Conservation (phyloP, 345 rosid species). For the Salix dunnii region DNA sequence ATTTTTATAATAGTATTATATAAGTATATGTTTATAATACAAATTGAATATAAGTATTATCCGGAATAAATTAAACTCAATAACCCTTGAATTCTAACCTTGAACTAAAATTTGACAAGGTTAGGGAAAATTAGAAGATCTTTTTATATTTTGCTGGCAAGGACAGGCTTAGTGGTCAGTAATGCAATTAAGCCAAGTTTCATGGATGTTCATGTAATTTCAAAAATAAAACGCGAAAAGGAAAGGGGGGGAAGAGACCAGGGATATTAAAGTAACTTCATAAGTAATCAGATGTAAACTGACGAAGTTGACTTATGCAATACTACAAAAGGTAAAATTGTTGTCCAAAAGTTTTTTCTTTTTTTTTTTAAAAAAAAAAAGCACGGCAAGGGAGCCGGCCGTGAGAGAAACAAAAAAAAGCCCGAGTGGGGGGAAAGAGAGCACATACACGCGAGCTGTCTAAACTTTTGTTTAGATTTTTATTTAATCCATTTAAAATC, state of each 20-base stretch:
- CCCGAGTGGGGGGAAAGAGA: not conserved
- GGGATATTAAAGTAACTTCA: not conserved
- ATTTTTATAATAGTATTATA: too few relatives aligned
- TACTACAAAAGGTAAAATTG: not conserved
- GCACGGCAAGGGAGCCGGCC: not conserved
- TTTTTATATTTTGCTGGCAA: not conserved
- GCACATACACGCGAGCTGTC: constrained; percentile 28
- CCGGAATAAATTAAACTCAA: too few relatives aligned
- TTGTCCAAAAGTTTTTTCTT: not conserved
- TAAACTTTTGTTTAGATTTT: not conserved
- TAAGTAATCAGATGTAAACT: not conserved
- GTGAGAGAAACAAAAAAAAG: constrained; percentile 8
- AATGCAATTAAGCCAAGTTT: too few relatives aligned
- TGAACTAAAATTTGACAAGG: not conserved
- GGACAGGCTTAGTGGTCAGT: too few relatives aligned
- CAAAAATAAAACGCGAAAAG: too few relatives aligned
- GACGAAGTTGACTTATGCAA: too few relatives aligned
- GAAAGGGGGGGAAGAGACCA: not conserved
- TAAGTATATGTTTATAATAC: too few relatives aligned
- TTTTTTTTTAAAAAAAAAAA: not conserved
- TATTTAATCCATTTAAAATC: not conserved
- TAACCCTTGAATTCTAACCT: too few relatives aligned
- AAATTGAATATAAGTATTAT: too few relatives aligned
- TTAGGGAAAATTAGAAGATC: too few relatives aligned
- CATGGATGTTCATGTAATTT: too few relatives aligned